Evolutionary conservation across 2,329 filamentous ascomycete species (phyloP), one percentile per base, ranked within the genome.

Genomic region (Fusarium hainanense): DNA sequence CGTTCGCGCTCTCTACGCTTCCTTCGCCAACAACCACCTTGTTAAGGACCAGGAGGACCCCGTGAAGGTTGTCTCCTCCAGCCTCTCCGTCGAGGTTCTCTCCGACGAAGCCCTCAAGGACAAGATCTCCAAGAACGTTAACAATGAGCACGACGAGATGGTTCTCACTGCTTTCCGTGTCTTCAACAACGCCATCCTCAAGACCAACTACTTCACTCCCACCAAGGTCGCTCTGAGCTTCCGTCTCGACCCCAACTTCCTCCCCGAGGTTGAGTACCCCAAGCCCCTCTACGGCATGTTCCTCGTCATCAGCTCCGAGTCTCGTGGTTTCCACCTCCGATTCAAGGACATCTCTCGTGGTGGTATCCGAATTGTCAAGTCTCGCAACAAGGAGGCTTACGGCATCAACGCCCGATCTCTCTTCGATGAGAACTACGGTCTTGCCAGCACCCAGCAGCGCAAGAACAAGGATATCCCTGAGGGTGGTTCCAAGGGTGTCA

Each of bases 391-490:
- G 80, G 96, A 99, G 81, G 93, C 94, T 4, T 99, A 98, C 79
- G 88, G 91, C 66, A 98, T 98, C 85, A 99, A 99, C 78, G 94
- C 94, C 40, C 92, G 96, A 63, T 97, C 94, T 61, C 87, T 99
- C 69, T 99, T 99, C 76, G 96, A 99, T 75, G 96, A 99, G 84
- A 99, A 99, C 83, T 99, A 99, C 82, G 97, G 96, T 69, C 88
- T 99, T 66, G 95, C 96, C 71, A 98, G 97, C 82, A 99, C 96
- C 0, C 96, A 99, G 82, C 96, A 99, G 83, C 93, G 96, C 78
- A 99, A 99, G 88, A 99, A 99, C 87, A 99, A 99, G 85, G 96
- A 99, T 77, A 99, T 99, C 54, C 96, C 96, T 4, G 96, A 99
- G 83, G 96, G 96, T 70, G 96, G 96, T 58, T 97, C 95, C 76